Conservation (phyloP, 1,284 basidiomycete species). For the Hemileia vastatrix region DNA sequence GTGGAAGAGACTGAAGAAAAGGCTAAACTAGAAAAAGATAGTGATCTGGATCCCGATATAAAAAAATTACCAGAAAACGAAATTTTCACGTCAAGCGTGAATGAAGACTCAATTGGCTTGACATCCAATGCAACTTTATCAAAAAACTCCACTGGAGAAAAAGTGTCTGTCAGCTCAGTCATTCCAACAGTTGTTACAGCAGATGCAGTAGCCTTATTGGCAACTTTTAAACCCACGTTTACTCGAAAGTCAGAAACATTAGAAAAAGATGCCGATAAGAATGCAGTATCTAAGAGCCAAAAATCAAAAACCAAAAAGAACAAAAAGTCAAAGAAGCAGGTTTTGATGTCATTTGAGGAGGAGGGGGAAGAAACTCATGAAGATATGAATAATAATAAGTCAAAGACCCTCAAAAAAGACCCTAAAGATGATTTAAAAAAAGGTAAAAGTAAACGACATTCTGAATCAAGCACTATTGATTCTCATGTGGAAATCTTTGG, state of each 20-base stretch:
- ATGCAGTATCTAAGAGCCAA: background rate
- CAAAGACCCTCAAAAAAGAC: no score
- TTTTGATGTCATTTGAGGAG: constrained; percentile 22
- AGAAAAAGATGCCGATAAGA: background rate
- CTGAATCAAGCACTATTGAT: no score
- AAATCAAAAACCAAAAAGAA: constrained; percentile 5
- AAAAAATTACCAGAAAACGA: background rate
- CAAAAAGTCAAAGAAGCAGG: constrained; percentile 13
- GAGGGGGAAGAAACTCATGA: constrained; percentile 1
- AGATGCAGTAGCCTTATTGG: constrained; percentile 9
- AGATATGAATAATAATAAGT: no score
- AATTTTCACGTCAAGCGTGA: background rate
- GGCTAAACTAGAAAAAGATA: constrained; percentile 15
- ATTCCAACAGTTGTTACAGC: constrained; percentile 18
- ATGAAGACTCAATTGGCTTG: background rate
- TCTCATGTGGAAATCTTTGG: background rate
- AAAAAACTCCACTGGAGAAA: no score
- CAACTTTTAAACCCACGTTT: constrained; percentile 20
- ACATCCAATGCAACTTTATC: background rate
- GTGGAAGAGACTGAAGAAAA: background rate
- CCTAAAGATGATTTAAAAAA: no score
- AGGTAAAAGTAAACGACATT: no score
- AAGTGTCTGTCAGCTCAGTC: background rate
- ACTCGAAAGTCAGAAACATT: background rate
- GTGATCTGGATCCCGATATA: constrained; percentile 3